Evolutionary conservation across 1,284 basidiomycete genomes (phyloP).

Genomic region (Tilletia setariae): DNA sequence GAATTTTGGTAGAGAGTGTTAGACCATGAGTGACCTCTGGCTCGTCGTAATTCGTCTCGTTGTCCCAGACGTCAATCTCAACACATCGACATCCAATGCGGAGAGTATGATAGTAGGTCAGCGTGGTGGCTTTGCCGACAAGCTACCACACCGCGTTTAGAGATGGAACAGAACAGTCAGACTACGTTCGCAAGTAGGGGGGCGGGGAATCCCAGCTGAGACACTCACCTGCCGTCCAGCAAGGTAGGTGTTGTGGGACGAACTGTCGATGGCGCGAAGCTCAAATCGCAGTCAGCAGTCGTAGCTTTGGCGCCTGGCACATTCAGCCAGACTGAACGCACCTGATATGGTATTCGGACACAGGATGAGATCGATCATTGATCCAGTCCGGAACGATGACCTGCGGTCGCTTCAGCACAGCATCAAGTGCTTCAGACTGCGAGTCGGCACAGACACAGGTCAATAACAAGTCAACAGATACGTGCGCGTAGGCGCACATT

Average conservation of each 20-base stretch:
- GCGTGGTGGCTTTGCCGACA: constrained; percentile 62
- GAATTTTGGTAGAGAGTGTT: constrained; percentile 31
- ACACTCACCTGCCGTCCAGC: constrained; percentile 45
- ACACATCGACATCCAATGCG: constrained; percentile 63
- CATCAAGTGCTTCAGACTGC: constrained; percentile 27
- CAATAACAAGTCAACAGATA: background rate
- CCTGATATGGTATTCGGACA: constrained; percentile 55
- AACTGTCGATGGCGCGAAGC: background rate
- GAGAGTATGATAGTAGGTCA: constrained; percentile 64
- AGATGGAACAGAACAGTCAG: no score
- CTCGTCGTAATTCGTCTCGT: constrained; percentile 57
- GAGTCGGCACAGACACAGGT: background rate
- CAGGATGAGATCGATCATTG: constrained; percentile 33
- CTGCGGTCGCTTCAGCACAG: constrained; percentile 34
- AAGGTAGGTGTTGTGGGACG: constrained; percentile 60
- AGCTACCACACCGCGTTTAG: constrained; percentile 53
- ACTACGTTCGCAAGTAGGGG: no score
- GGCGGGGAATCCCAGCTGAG: background rate
- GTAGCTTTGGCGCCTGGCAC: no score
- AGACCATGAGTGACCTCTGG: constrained; percentile 64
- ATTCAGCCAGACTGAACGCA: constrained; percentile 28
- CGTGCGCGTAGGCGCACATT: background rate
- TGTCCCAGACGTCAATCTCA: constrained; percentile 69
- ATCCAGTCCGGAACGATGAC: constrained; percentile 36
- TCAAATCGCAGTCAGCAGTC: no score